Percentiles rank a stretch among this genome's conserved stretches.
These are phyloP conservation scores for Teratosphaeria viscida DNA, from an alignment of 2,329 filamentous ascomycete species.

Conservation along the genomic window DNA sequence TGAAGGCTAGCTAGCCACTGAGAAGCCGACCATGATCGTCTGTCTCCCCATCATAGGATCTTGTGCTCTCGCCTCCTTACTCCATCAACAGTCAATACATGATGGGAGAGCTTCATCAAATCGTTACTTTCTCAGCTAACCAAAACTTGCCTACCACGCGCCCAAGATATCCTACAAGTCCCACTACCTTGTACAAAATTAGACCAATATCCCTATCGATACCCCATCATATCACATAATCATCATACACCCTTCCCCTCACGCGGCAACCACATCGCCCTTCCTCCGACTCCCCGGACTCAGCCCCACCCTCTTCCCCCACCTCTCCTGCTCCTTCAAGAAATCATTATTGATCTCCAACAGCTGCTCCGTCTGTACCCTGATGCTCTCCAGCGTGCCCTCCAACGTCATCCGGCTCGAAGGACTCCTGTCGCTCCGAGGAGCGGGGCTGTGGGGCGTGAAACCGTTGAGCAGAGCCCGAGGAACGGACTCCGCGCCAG, in stretches of 20 bases:
- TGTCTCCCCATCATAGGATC: no score
- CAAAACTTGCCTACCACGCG: no score
- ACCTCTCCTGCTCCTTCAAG: constrained; percentile 19
- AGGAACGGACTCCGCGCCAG: not conserved
- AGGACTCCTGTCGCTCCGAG: not conserved
- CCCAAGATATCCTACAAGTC: no score
- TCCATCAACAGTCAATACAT: no score
- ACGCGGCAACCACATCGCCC: not conserved
- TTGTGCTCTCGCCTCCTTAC: no score
- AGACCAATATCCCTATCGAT: not conserved
- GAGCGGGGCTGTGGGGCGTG: not conserved
- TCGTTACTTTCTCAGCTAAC: no score
- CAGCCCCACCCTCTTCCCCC: constrained; percentile 2
- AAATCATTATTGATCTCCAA: constrained; percentile 27
- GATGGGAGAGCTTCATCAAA: no score
- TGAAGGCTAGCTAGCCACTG: no score
- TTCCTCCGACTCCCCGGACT: not conserved
- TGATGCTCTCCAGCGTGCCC: constrained; percentile 22
- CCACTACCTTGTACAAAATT: no score
- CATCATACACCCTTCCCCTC: not conserved
- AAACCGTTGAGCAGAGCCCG: not conserved
- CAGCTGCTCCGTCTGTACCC: constrained; percentile 24
- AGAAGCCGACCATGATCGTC: no score
- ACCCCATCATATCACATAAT: no score
- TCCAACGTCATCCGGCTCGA: constrained; percentile 16